Evolutionary conservation across 2,329 filamentous ascomycete species (phyloP), one percentile per base, ranked within the genome.

Genomic region (Thyridium curvatum): DNA sequence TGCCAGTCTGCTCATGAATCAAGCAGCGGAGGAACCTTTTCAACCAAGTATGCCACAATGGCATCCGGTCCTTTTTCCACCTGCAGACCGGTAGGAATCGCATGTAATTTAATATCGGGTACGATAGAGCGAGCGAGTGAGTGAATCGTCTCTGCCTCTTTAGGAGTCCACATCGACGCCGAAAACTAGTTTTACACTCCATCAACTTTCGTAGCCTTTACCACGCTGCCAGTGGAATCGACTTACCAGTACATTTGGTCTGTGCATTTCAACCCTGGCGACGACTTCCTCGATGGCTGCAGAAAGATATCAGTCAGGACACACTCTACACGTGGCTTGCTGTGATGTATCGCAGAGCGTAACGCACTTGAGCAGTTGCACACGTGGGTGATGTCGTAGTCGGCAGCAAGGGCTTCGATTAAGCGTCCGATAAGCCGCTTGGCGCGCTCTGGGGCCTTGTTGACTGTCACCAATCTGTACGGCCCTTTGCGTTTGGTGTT

Each of bases 381-480:
- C 16, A 73, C 67, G 53, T 85, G 68, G 30, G 71, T 62, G 46
- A 86, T 83, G 2, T 68, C 75, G 56, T 84, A 85, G 30, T 62
- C 62, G 40, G 82, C 78, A 53, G 78, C 79, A 26, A 86, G 58
- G 10, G 68, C 71, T 40, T 82, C 75, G 12, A 73, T 66, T 29
- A 86, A 58, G 1, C 75, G 68, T 10, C 80, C 79, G 49, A 83
- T 74, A 28, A 86, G 59, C 8, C 65, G 60, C 59, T 77, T 75
- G 28, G 81, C 82, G 40, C 80, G 68, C 45, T 82, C 79, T 1
- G 81, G 80, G 2, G 73, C 77, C 2, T 72, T 83, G 61, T 84
- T 85, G 46, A 85, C 79, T 2, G 79, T 84, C 18, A 84, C 72
- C 12, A 85, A 70, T 49, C 66, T 73, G 60, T 71, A 84, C 3